Conservation (phyloP, 495 filamentous ascomycete genomes). For the Penicillium atrosanguineum region DNA sequence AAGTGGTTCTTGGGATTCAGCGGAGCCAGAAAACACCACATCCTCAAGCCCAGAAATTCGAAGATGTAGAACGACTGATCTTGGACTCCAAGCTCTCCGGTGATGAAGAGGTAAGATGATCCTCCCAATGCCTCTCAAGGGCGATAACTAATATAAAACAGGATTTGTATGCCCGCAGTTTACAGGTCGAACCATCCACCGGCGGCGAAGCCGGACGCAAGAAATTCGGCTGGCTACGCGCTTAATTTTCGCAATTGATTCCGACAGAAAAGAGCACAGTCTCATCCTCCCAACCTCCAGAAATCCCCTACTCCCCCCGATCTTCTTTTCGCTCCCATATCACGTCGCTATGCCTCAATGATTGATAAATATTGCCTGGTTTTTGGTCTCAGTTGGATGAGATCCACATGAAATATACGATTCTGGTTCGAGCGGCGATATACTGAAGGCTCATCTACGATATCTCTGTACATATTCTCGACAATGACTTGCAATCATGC, state of each 20-base stretch:
- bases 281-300: background rate
- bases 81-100: conserved; percentile 60
- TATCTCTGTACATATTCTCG: conserved; percentile 21
- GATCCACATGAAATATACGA: conserved; percentile 14
- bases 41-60: conserved; percentile 61
- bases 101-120: conserved; percentile 47
- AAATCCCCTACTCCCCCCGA: background rate
- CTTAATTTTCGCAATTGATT: conserved; percentile 11
- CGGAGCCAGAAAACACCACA: conserved; percentile 86
- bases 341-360: conserved; percentile 31
- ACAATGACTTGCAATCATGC: no score
- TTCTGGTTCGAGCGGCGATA: conserved; percentile 2
- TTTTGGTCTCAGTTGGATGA: conserved; percentile 12
- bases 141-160: conserved; percentile 21
- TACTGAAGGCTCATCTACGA: conserved; percentile 10
- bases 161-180: conserved; percentile 46
- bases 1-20: conserved; percentile 86
- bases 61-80: conserved; percentile 66
- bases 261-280: background rate
- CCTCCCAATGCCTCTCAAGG: background rate
- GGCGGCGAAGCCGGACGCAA: conserved; percentile 38
- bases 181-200: conserved; percentile 44
- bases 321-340: conserved; percentile 6
- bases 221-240: conserved; percentile 47
- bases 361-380: conserved; percentile 21